Base-by-base conservation (phyloP, 441 rosid species). In the Gossypium schwendimanii region DNA sequence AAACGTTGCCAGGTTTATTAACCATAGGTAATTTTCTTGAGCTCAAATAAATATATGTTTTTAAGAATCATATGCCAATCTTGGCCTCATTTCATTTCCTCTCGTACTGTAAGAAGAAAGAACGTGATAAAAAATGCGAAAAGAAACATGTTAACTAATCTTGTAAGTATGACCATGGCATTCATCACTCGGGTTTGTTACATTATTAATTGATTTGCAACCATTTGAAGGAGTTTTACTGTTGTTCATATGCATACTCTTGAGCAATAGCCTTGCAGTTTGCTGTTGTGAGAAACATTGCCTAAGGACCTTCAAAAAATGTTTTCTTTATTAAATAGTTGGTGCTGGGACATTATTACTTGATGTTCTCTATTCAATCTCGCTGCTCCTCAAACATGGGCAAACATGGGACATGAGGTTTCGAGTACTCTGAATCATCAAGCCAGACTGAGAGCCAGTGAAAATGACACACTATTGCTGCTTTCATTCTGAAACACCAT, bases 1-100 rank as follows among this genome's bases (percentile, higher is more conserved):
- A 54, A 94, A 94, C 83, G 93, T 92, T 69, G 97, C 97, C 14
- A 81, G 97, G 76, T 94, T 94, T 79, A 87, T 94, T 63, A 94
- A 94, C 81, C 97, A 94, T 70, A 89, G 98, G 98, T 89, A 83
- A 85, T 26, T 67, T 67, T 67, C 26, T 67, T 61, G 44, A 26
- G 8, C 21, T 33, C 23, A 26, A 67, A 67, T 4, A 10, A 50
- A 15, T 28, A 28, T 50, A 67, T 6, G 14, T 62, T 41, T 26
- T 41, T 20, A 28, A 67, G 24, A 7, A 50, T 17, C 17, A 9
- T 11, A 41, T 49, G 45, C 24, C 57, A 23, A 47, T 66, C 31
- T 26, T 66, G 57, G 58, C 69, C 15, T 49, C 11, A 23, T 50
- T 26, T 67, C 55, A 9, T 50, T 50, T 50, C 57, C 49, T 7